Percentiles rank a stretch among this genome's conserved stretches.
These are phyloP conservation scores for Drechslerella coelobrocha DNA, from an alignment of 2,329 filamentous ascomycete genomes.

Conservation along the genomic window DNA sequence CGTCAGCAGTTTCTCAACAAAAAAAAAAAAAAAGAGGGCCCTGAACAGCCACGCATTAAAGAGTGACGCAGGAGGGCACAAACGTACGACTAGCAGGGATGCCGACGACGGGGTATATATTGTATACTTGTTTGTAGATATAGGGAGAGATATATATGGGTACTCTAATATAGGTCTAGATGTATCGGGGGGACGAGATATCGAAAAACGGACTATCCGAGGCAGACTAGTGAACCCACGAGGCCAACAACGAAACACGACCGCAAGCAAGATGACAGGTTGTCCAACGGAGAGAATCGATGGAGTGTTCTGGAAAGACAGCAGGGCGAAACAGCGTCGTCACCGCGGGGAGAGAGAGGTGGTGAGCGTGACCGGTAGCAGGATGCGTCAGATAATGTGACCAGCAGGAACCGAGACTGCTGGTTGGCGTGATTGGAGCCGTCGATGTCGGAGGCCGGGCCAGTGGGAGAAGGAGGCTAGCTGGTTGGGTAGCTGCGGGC, in stretches of 20 bases:
- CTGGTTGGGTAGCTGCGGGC: background rate
- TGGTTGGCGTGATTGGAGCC: background rate
- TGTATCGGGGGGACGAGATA: background rate
- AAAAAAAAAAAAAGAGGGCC: too few relatives aligned
- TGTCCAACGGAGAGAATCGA: background rate
- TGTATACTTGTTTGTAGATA: background rate
- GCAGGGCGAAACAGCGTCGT: background rate
- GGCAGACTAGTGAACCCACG: background rate
- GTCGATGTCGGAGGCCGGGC: background rate
- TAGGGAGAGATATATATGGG: background rate
- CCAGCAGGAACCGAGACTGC: background rate
- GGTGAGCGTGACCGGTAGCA: background rate
- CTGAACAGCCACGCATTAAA: constrained; percentile 1
- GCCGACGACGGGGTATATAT: background rate
- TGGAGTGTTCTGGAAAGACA: background rate
- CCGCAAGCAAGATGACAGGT: background rate
- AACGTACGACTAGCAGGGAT: background rate
- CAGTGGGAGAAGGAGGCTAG: background rate
- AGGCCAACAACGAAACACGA: background rate
- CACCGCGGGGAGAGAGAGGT: background rate
- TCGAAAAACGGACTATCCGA: background rate
- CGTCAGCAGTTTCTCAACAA: background rate
- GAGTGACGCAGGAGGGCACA: background rate
- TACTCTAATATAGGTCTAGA: background rate
- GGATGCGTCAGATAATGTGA: background rate